Conservation (phyloP, 345 rosid genomes). For the Aurinia saxatilis region DNA sequence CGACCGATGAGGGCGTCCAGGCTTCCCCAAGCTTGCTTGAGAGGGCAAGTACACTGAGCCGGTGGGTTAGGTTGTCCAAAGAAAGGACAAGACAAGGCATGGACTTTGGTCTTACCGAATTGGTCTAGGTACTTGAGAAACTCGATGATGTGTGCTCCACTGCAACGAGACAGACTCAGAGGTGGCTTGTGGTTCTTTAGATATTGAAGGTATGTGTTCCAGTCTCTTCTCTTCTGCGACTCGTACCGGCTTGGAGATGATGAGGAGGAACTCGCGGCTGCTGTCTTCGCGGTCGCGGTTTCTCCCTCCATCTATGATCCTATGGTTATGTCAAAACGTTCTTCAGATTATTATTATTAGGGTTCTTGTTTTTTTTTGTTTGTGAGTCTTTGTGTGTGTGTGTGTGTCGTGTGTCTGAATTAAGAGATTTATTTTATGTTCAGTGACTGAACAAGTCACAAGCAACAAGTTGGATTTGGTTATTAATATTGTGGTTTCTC, state of each 20-base stretch:
- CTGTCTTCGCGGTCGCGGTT: background rate
- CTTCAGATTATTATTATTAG: background rate
- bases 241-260: constrained; percentile 54
- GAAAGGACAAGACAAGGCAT: constrained; percentile 50
- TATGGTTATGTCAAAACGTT: background rate
- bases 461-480: constrained; percentile 25
- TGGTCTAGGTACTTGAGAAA: constrained; percentile 50
- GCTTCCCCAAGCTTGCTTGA: constrained; percentile 97
- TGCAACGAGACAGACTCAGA: constrained; percentile 58
- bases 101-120: constrained; percentile 34
- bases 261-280: constrained; percentile 14
- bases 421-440: background rate
- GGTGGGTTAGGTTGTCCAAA: constrained; percentile 89
- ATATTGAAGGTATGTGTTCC: constrained; percentile 40
- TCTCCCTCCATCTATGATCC: constrained; percentile 19
- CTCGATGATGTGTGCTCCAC: constrained; percentile 85
- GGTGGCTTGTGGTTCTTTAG: constrained; percentile 42
- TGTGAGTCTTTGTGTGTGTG: background rate
- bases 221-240: constrained; percentile 61
- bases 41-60: constrained; percentile 86
- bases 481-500: constrained; percentile 22
- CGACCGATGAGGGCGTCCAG: constrained; percentile 95
- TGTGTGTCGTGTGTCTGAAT: background rate
- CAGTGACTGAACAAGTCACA: constrained; percentile 14
- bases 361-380: constrained; percentile 11